Percentiles rank a stretch among this genome's conserved stretches.
Evolutionary conservation across 306 rosid genomes (phyloP).

Genomic region (Dalbergia cultrata): DNA sequence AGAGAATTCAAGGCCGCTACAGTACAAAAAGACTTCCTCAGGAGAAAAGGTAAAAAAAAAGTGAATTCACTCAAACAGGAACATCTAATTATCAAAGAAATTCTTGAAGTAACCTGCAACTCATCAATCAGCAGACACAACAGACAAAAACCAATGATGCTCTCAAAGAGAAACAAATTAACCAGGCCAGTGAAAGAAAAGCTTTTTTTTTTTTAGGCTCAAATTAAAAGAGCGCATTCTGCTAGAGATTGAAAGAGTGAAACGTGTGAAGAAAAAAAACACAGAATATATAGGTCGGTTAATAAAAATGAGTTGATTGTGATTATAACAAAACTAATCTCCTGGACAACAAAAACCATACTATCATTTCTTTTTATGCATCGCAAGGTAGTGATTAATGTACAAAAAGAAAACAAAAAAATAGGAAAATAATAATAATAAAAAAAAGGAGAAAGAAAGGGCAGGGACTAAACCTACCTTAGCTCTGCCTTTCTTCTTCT

Average conservation of each 20-base stretch:
- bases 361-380: constrained; percentile 52
- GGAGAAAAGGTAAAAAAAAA: not conserved
- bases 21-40: not conserved
- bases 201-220: not conserved
- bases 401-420: constrained; percentile 4
- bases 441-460: constrained; percentile 3
- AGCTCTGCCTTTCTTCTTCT: not conserved
- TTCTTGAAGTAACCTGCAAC: not conserved
- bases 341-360: not conserved
- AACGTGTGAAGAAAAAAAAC: not conserved
- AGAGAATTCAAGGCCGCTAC: not conserved
- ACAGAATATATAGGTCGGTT: not conserved
- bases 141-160: not conserved
- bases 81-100: not conserved
- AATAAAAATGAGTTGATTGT: not conserved
- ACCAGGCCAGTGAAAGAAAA: not conserved
- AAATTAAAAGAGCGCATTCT: not conserved
- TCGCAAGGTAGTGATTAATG: constrained; percentile 49
- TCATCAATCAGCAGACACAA: not conserved
- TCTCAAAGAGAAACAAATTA: not conserved
- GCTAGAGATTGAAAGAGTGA: not conserved
- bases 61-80: not conserved
- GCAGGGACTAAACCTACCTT: constrained; percentile 52
- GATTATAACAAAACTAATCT: constrained; percentile 10
- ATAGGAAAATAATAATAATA: not conserved